Evolutionary conservation across 1,284 basidiomycete genomes (phyloP).

Genomic region (Mycena sp.): DNA sequence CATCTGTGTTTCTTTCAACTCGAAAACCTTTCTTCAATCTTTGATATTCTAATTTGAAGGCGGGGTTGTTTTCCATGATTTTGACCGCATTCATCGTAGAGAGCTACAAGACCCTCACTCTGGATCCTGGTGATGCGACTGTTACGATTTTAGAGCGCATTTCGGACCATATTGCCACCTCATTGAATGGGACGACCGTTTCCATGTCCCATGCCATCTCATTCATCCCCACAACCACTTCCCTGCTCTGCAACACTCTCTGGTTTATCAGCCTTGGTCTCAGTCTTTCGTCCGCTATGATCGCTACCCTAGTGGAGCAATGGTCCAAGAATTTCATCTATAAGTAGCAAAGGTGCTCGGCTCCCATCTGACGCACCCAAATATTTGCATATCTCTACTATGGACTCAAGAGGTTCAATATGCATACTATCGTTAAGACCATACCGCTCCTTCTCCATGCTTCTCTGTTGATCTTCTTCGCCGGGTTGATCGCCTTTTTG

Average conservation of each 20-base stretch:
- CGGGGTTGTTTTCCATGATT: constrained; percentile 16
- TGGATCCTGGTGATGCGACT: not conserved
- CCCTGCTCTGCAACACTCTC: constrained; percentile 6
- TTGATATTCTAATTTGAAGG: not conserved
- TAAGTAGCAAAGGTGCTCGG: not conserved
- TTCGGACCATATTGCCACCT: not conserved
- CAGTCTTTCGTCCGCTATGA: constrained; percentile 7
- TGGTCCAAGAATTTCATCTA: constrained; percentile 6
- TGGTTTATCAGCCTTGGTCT: not conserved
- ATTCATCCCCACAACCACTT: not conserved
- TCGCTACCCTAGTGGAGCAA: not conserved
- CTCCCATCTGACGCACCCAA: not conserved
- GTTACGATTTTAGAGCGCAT: not conserved
- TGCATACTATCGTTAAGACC: constrained; percentile 4
- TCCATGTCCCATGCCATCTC: not conserved
- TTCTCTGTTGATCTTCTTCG: constrained; percentile 51
- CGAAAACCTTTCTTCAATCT: not conserved
- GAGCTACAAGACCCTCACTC: constrained; percentile 2
- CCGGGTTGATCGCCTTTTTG: constrained; percentile 48
- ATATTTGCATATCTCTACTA: not conserved
- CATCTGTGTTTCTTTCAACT: not conserved
- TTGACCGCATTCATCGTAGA: constrained; percentile 15
- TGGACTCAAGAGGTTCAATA: not conserved
- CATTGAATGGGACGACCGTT: not conserved
- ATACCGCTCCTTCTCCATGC: constrained; percentile 48